Conservation (phyloP, 2,329 filamentous ascomycete genomes). For the Amesomyces nigricolor region DNA sequence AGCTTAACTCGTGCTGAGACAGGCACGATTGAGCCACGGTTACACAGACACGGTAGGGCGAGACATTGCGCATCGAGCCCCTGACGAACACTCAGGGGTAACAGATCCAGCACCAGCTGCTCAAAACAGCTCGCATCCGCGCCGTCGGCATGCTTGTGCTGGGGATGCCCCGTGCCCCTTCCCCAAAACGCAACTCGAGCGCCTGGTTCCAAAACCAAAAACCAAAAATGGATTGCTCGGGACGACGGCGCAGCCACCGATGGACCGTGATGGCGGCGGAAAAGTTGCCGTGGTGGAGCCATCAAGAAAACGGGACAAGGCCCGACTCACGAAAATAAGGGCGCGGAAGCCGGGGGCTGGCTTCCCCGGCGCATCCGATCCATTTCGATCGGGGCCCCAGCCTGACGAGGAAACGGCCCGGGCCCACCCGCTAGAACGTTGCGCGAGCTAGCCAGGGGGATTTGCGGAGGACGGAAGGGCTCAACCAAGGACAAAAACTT, state of each 20-base stretch:
- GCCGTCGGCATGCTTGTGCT: not conserved
- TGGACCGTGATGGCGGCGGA: not conserved
- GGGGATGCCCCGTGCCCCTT: not conserved
- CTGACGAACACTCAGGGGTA: too few species aligned
- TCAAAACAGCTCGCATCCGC: not conserved
- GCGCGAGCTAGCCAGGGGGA: not conserved
- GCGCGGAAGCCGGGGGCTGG: constrained; percentile 13
- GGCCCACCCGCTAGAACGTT: not conserved
- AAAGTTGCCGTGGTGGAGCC: constrained; percentile 6
- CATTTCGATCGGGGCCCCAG: constrained; percentile 9
- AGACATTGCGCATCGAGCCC: too few species aligned
- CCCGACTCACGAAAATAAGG: not conserved
- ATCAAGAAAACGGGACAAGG: not conserved
- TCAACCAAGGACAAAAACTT: not conserved
- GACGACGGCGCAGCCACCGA: not conserved
- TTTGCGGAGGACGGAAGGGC: not conserved
- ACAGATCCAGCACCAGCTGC: not conserved
- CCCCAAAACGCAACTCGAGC: not conserved
- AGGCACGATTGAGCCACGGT: constrained; percentile 1
- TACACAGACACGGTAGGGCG: not conserved
- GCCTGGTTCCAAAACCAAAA: not conserved
- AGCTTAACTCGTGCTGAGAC: constrained; percentile 11
- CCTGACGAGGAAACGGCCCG: constrained; percentile 12
- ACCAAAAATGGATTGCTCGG: not conserved
- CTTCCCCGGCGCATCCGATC: constrained; percentile 14